Evolutionary conservation across 129 eudicot genomes (phyloP).

Genomic region (Flaveria sonorensis): DNA sequence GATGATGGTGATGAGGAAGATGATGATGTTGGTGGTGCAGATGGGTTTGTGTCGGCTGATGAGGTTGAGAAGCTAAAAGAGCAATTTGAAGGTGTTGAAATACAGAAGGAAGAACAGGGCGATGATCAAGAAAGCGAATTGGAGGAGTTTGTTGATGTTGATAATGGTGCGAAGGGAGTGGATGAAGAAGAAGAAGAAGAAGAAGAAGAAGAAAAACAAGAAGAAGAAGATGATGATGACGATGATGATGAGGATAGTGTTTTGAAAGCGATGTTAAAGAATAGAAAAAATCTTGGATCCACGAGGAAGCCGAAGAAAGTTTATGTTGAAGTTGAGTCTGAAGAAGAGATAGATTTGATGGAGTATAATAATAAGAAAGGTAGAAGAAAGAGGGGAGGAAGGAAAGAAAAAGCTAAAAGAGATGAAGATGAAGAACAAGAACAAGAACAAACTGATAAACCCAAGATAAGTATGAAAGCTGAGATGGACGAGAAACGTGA

Average conservation of each 20-base stretch:
- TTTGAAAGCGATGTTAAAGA: constrained; percentile 74
- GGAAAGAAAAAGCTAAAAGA: constrained; percentile 47
- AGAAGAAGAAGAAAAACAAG: constrained; percentile 27
- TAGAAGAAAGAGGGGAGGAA: constrained; percentile 65
- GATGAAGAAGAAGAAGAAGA: constrained; percentile 41
- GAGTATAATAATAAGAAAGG: constrained; percentile 67
- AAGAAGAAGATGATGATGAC: constrained; percentile 38
- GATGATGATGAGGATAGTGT: constrained; percentile 57
- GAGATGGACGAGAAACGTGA: constrained; percentile 36
- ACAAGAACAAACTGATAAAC: constrained; percentile 25
- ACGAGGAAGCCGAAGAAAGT: constrained; percentile 40
- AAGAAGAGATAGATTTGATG: constrained; percentile 74
- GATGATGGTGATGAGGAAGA: constrained; percentile 20
- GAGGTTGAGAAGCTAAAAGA: constrained; percentile 48
- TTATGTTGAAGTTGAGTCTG: constrained; percentile 46
- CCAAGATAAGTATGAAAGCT: constrained; percentile 29
- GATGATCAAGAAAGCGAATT: constrained; percentile 43
- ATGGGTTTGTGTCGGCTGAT: constrained; percentile 56
- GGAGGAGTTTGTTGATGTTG: constrained; percentile 39
- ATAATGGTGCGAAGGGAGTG: constrained; percentile 28
- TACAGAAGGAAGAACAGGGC: constrained; percentile 39
- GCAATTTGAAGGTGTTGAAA: constrained; percentile 48
- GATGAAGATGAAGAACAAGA: constrained; percentile 44
- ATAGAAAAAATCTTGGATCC: constrained; percentile 37
- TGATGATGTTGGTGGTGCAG: constrained; percentile 36